Base-by-base conservation (phyloP, 805 yeast species). In the Candida maltosa region DNA sequence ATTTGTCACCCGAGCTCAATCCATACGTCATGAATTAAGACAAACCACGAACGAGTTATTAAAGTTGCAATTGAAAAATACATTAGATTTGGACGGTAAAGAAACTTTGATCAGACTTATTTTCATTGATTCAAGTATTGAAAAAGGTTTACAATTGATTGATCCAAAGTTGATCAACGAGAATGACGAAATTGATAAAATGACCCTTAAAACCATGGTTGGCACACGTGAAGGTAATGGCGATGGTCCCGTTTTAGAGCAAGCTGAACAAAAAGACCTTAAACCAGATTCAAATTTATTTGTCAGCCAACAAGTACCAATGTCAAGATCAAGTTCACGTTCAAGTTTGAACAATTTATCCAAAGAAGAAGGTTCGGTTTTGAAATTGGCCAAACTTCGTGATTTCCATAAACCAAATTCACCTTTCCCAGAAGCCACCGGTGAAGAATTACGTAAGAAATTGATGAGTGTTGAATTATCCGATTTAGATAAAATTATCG, bases 101-200 rank as follows among this genome's bases (percentile, higher is more conserved):
- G 95, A 87, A 52, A 72, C 83, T 14, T 61, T 87, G 27, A 65
- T 87, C 21, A 65, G 89, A 44, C 69, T 86, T 39, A 70, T 82
- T 31, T 76, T 82, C 38, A 65, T 87, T 46, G 88, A 83, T 48
- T 76, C 83, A 12, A 80, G 87, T 7, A 65, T 87, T 37, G 75
- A 74, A 28, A 80, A 81, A 48, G 78, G 76, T 1, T 41, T 74
- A 17, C 64, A 65, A 38, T 52, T 66, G 39, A 59, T 67, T 31
- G 73, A 67, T 41, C 47, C 48, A 18, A 58, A 65, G 2, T 52
- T 65, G 26, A 58, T 45, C 7, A 48, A 51, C 9, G 36, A 37
- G 6, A 49, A 43, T 27, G 53, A 54, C 29, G 58, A 55, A 25
- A 51, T n/a, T n/a, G n/a, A n/a, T n/a, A n/a, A n/a, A n/a, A n/a